Base-by-base conservation (phyloP, 2,329 filamentous ascomycete species). In the Scleromitrula shiraiana region DNA sequence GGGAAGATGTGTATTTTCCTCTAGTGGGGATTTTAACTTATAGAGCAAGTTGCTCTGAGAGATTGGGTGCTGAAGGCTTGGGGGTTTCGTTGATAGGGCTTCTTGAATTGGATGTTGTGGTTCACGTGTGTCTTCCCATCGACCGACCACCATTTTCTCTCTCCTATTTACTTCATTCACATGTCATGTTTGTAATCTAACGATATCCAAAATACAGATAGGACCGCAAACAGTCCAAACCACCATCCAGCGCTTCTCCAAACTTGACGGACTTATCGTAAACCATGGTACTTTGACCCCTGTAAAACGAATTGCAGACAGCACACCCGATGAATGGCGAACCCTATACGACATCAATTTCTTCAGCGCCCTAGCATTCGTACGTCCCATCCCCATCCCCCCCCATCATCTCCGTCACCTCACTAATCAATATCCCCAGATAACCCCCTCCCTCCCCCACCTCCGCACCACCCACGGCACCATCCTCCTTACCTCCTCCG, bases 221-320 rank as follows among this genome's bases (percentile, higher is more conserved):
- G 76, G 79, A 4, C 65, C 74, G 1, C 77, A 77, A 61, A 76
- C 85, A 4, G 78, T 88, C 4, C 71, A 82, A 3, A 67, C 81
- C 1, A 84, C 89, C 0, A 61, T 85, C 9, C 68, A 76, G 23
- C 69, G 76, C 0, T 97, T 88, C 64, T 83, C 82, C 8, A 73
- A 71, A 41, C 68, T 98, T 4, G 89, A 98, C 62, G 85, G 82
- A 1, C 64, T 98, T 37, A 79, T 98, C 10, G 70, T 97, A 53
- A 97, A 97, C 65, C 93, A 98, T 63, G 90, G 89, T 17, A 73
- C 81, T 1, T 68, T 98, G 37, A 76, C 80, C n/a, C 85, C 88
- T 1, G 82, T 94, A 35, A 79, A 78, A 42, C 79, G 77, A 50
- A 70, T 97, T 37, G 79, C 70, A 3, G 77, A 91, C 47, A 74